phyloP scores from a whole-genome alignment of 2,329 filamentous ascomycete genomes.

The Verticillium tricorpus region DNA sequence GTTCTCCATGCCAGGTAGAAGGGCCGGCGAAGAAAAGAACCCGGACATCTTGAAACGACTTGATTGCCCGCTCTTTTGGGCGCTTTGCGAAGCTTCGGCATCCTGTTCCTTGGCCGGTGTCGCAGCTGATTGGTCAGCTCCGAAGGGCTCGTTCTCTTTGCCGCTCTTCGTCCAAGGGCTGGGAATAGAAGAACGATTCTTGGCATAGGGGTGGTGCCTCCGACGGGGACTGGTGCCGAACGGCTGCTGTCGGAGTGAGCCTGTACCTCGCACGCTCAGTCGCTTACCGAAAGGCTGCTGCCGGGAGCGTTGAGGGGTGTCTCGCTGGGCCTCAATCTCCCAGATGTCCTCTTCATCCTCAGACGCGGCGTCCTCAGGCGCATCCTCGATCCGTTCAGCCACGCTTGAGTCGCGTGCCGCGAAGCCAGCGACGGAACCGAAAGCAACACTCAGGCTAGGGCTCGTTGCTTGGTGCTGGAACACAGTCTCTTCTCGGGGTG shows the following conservation, averaged over 20 bases:
- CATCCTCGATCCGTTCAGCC: not conserved
- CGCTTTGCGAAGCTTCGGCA: not conserved
- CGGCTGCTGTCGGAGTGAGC: not conserved
- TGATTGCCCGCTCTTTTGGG: not conserved
- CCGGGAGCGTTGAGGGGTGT: constrained; percentile 27
- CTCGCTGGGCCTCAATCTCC: constrained; percentile 51
- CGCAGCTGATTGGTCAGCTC: not conserved
- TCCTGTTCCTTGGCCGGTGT: not conserved
- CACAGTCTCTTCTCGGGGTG: not conserved
- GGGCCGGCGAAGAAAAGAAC: constrained; percentile 55
- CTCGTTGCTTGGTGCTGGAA: not conserved
- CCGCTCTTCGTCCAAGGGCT: constrained; percentile 35
- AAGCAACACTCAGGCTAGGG: not conserved
- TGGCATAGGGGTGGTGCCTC: constrained; percentile 1
- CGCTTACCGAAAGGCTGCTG: constrained; percentile 25
- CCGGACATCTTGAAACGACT: constrained; percentile 35
- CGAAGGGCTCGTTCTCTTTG: constrained; percentile 7
- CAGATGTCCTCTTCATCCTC: constrained; percentile 46
- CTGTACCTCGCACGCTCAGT: constrained; percentile 11
- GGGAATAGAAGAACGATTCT: constrained; percentile 20
- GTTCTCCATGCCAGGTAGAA: constrained; percentile 25
- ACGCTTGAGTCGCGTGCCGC: not conserved
- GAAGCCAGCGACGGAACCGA: not conserved
- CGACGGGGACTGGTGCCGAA: not conserved
- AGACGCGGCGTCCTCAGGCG: not conserved